These are phyloP conservation scores for Phytophthora aleatoria DNA, from an alignment of 352 stramenopile genomes.

Conservation along the genomic window DNA sequence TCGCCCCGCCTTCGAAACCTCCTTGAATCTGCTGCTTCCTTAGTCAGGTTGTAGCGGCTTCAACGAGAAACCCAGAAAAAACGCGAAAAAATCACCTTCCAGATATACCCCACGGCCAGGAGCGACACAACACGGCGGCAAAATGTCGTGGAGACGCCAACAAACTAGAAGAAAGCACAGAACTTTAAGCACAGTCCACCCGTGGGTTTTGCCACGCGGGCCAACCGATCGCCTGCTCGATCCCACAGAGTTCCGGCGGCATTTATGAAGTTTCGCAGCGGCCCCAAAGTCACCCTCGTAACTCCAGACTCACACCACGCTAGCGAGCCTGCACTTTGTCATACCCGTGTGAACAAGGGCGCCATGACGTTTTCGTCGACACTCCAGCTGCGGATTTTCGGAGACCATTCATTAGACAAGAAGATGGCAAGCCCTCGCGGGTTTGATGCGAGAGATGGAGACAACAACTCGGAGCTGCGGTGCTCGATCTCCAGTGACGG, in stretches of 20 bases:
- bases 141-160: constrained; percentile 8
- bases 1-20: constrained; percentile 19
- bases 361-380: constrained; percentile 40
- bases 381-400: constrained; percentile 35
- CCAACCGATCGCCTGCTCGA: constrained; percentile 24
- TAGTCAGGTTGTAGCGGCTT: constrained; percentile 13
- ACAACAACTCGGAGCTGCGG: constrained; percentile 23
- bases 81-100: constrained; percentile 22
- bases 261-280: constrained; percentile 46
- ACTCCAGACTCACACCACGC: constrained; percentile 13
- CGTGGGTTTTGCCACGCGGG: constrained; percentile 13
- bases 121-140: constrained; percentile 8
- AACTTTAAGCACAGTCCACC: constrained; percentile 35
- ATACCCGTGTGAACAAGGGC: constrained; percentile 20
- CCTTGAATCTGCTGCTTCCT: constrained; percentile 4
- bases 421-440: constrained; percentile 24
- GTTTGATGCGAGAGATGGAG: constrained; percentile 5
- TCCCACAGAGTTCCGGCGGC: constrained; percentile 27
- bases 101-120: constrained; percentile 13
- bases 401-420: constrained; percentile 35
- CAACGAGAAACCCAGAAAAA: constrained; percentile 25
- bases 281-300: constrained; percentile 26
- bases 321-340: constrained; percentile 20
- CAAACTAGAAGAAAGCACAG: constrained; percentile 35
- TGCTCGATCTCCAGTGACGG: constrained; percentile 27